Base-by-base conservation (phyloP, 163 green algal genomes). In the Scenedesmus sp. region DNA sequence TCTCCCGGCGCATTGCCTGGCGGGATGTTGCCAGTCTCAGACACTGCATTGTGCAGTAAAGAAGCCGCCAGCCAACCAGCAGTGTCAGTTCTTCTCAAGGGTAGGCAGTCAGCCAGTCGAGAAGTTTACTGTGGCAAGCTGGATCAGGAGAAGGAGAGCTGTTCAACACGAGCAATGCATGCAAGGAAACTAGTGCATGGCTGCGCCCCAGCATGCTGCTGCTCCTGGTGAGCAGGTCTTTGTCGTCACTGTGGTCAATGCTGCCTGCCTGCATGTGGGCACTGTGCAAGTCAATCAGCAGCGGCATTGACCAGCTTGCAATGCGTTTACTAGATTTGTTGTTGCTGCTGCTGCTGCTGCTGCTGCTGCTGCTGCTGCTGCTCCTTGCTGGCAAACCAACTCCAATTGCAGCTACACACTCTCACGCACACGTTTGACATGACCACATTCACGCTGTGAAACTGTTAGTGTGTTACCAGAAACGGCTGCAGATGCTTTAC, bases 1-100 rank as follows among this genome's bases (percentile, higher is more conserved):
- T 96, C 94, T n/a, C 96, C 96, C 0, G 94, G 94, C 1, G 93
- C 95, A 93, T 99, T 99, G 90, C 97, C 97, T 0, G 97, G 96
- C 3, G 97, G 97, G 5, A 98, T 94, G 15, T 73, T 82, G 13
- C 97, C 97, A 0, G 62, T 95, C 57, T 95, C 95, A 26, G 92
- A 56, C 23, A 98, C 97, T 97, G 94, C 94, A 94, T 13, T 55
- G 20, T 62, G 8, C 62, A 89, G 3, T 16, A 2, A 82, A 0
- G 7, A 18, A 54, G 76, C 9, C 0, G 6, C 18, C 26, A 7
- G 12, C 15, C 4, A 26, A 76, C 6, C 7, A 13, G 66, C 15
- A 76, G 16, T 3, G n/a, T 26, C 66, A 26, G 2, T 1, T 34
- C 0, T 46, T 46, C 34, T 46, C 0, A 0, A 0, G 34, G 34